Base-by-base conservation (phyloP, 768 basidiomycete genomes). In the Solioccasus polychromus region DNA sequence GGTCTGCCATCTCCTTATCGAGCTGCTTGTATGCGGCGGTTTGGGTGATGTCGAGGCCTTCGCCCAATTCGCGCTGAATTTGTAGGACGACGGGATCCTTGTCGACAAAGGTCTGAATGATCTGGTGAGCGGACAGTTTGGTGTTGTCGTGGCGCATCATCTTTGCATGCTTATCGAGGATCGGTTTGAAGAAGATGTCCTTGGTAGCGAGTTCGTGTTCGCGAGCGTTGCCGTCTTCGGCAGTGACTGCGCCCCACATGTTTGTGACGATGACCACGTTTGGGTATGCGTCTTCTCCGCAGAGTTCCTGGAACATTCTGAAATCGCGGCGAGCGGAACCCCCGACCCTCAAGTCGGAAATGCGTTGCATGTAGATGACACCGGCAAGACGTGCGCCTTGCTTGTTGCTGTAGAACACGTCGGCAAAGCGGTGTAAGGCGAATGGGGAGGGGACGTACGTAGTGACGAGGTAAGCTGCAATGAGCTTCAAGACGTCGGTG, bases 1-100 rank as follows among this genome's bases (percentile, higher is more conserved):
- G 72, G 31, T 72, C 73, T 41, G 68, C 67, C 9, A 79, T 63
- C 44, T 80, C 79, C 29, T 66, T 67, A 42, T 72, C 71, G 6
- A 83, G 67, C 51, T 80, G 80, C 30, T 55, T 68, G 8, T 73
- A 79, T 5, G 80, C 82, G 1, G 67, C 66, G 0, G 82, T 81
- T 50, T 82, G 67, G n/a, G 71, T 66, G 29, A 82, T 71, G 24
- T 73, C 68, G 31, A 73, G 65, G 7, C 71, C 64, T 40, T 73
- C 68, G 25, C 72, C 72, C 12, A 82, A 64, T 50, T 84, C 81
- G 8, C 67, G 60, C 54, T 82, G 82, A 30, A 83, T 80, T 23
- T 69, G 73, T 8, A 83, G 66, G 0, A 72, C 63, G 3, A 70
- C 49, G 0, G 79, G 72, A 4, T 60, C 56, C 26, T 71, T 73